These are phyloP conservation scores for Leishmania martiniquensis DNA, from an alignment of 208 protist genomes.

Conservation along the genomic window DNA sequence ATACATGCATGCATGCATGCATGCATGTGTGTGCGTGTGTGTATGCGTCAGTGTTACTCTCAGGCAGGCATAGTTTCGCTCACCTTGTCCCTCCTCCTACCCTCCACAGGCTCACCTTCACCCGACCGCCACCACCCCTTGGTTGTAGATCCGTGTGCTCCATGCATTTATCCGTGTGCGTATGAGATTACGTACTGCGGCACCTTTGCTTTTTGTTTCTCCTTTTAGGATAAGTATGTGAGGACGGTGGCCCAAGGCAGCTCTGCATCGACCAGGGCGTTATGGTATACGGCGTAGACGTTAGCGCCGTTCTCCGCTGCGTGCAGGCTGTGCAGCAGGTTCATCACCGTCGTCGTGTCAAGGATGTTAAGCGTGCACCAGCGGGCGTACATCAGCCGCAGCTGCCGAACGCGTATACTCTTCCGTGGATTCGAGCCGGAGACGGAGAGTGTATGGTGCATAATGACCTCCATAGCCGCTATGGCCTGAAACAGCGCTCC, in stretches of 20 bases:
- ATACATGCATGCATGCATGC: background rate
- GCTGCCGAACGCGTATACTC: conserved; percentile 38
- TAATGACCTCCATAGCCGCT: conserved; percentile 71
- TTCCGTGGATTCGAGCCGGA: conserved; percentile 23
- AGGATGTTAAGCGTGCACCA: conserved; percentile 60
- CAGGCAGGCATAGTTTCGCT: background rate
- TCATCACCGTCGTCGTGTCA: conserved; percentile 38
- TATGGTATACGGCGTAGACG: conserved; percentile 55
- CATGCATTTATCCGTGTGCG: background rate
- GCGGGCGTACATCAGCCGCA: conserved; percentile 56
- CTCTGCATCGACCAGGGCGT: conserved; percentile 41
- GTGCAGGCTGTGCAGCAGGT: conserved; percentile 46
- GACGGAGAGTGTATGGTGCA: conserved; percentile 55
- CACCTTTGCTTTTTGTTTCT: background rate
- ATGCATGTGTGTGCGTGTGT: background rate
- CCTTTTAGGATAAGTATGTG: conserved; percentile 30
- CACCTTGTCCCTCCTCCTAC: background rate
- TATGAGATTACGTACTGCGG: background rate
- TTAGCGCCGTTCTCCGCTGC: conserved; percentile 20
- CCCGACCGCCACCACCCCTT: background rate
- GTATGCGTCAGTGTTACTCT: background rate
- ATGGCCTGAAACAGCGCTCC: conserved; percentile 56
- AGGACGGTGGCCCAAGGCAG: conserved; percentile 43
- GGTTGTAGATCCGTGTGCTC: background rate
- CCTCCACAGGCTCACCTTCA: background rate